Evolutionary conservation across 2,329 filamentous ascomycete species (phyloP), one percentile per base, ranked within the genome.

Genomic region (Thielaviopsis populi): DNA sequence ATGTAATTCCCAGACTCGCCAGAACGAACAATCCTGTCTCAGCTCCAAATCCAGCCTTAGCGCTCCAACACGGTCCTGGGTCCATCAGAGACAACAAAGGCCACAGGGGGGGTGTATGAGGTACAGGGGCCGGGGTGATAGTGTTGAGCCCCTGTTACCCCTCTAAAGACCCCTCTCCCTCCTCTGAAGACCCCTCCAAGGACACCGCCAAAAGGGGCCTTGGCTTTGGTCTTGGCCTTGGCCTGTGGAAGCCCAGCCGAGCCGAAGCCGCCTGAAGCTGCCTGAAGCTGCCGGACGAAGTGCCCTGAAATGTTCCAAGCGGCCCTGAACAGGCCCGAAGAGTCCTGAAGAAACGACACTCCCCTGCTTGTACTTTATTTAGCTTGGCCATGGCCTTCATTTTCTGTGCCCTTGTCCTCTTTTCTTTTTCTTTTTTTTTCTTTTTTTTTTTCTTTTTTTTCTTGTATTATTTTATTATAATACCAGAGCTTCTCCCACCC

Each of bases 401-500:
- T n/a, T 43, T 41, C 53, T 48, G n/a, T 22, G 33, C 24, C 30
- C 22, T 41, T 27, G 22, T 33, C 40, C 33, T 62, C 10, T 54
- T 48, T 27, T 48, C 42, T 61, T 48, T 46, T 33, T 17, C n/a
- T 37, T 27, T 3, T 30, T 27, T 37, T 33, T 40, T 19, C 42
- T 40, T 46, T 27, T 15, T 17, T 54, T 43, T 15, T 62, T 40
- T 30, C 17, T 53, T 54, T 53, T 5, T 61, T 40, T 61, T 48
- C 27, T 48, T 27, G 19, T 27, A n/a, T 13, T 53, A 2, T 61
- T 30, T 15, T 50, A 33, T 24, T 65, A 65, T 65, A 62, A 65
- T 62, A 59, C 56, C 56, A 64, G 43, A 53, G 40, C 63, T 33
- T 59, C 53, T 54, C 59, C 63, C 59, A 58, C 40, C 50, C 37